These are phyloP conservation scores for Rhizopus delemar DNA, from an alignment of 371 early-diverging fungal genomes.

Conservation along the genomic window DNA sequence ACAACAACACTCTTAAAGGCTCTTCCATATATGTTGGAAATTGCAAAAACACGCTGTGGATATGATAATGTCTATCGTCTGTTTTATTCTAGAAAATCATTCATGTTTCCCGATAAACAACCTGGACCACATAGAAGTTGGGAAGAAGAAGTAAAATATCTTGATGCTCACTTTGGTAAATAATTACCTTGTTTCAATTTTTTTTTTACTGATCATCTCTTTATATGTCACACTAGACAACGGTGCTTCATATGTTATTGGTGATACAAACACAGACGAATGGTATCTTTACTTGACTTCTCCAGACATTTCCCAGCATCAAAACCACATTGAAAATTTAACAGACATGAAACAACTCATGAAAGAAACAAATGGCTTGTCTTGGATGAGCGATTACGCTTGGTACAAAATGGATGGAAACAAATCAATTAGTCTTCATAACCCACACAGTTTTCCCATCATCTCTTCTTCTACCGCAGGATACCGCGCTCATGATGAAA, in stretches of 20 bases:
- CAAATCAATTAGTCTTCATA: constrained; percentile 25
- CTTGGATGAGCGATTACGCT: constrained; percentile 17
- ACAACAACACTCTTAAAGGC: constrained; percentile 91
- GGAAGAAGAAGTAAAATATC: constrained; percentile 82
- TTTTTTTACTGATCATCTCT: not conserved
- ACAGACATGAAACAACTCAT: constrained; percentile 27
- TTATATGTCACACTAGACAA: constrained; percentile 10
- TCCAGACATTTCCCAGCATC: constrained; percentile 60
- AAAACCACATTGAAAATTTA: constrained; percentile 6
- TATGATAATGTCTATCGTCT: constrained; percentile 77
- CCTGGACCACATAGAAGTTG: constrained; percentile 86
- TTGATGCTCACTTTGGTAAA: constrained; percentile 64
- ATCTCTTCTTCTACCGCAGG: constrained; percentile 29
- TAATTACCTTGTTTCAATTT: not conserved
- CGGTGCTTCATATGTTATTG: constrained; percentile 85
- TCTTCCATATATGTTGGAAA: constrained; percentile 79
- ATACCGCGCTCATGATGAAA: constrained; percentile 64
- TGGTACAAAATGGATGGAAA: constrained; percentile 31
- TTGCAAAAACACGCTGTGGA: constrained; percentile 72
- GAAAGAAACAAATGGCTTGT: constrained; percentile 29
- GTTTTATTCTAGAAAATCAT: constrained; percentile 94
- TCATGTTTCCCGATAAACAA: constrained; percentile 94
- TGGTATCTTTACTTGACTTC: constrained; percentile 91
- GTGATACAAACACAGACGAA: constrained; percentile 90
- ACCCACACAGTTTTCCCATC: constrained; percentile 44